These are phyloP conservation scores for Ogataea methylovora DNA, from an alignment of 805 yeast species.

Conservation along the genomic window DNA sequence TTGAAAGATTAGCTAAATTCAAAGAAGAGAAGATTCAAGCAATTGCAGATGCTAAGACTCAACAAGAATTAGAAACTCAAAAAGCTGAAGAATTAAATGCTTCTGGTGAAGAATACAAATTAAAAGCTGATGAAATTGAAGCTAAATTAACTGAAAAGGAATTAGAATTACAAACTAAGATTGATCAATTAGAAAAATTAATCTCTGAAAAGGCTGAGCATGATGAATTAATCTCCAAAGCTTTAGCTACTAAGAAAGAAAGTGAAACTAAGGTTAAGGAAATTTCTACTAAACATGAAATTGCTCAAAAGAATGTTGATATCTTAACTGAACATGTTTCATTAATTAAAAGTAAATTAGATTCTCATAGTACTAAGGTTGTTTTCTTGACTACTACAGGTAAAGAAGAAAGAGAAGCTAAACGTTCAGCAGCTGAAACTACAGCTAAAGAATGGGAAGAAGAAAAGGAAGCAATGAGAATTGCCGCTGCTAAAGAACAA, in stretches of 20 bases:
- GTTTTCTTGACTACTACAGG: constrained; percentile 28
- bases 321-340: constrained; percentile 36
- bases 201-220: constrained; percentile 35
- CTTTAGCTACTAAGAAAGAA: constrained; percentile 30
- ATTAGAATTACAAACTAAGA: constrained; percentile 12
- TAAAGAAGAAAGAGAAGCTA: constrained; percentile 26
- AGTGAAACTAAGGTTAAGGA: constrained; percentile 29
- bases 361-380: constrained; percentile 38
- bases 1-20: constrained; percentile 36
- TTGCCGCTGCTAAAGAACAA: constrained; percentile 37
- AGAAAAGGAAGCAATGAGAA: constrained; percentile 37
- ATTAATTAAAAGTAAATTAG: constrained; percentile 32
- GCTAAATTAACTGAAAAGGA: constrained; percentile 32
- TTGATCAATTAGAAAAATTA: constrained; percentile 30
- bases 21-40: constrained; percentile 25
- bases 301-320: constrained; percentile 30
- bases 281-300: constrained; percentile 27
- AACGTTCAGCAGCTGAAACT: constrained; percentile 35
- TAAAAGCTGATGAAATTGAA: constrained; percentile 30
- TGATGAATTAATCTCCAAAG: constrained; percentile 16
- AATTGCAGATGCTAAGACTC: constrained; percentile 20
- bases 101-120: constrained; percentile 30
- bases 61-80: constrained; percentile 22
- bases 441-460: constrained; percentile 35
- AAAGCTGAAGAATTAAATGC: constrained; percentile 28